These are phyloP conservation scores for Linum usitatissimum DNA, from an alignment of 345 rosid species.

Conservation along the genomic window DNA sequence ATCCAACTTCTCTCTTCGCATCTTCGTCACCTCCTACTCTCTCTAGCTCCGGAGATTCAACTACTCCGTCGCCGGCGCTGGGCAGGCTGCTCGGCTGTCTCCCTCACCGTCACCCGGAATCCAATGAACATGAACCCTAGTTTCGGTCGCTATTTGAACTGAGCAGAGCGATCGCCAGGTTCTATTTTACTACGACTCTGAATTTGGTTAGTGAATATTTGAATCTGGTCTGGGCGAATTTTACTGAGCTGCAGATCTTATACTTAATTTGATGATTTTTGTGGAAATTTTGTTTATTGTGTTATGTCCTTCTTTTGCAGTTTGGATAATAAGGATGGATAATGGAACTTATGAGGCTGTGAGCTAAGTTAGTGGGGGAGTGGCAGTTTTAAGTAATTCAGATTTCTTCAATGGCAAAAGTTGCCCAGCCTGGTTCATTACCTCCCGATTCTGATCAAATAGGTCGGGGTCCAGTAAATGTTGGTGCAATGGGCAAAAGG, in stretches of 20 bases:
- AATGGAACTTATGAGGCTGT: constrained; percentile 4
- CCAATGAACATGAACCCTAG: neutral
- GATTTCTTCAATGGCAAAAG: constrained; percentile 43
- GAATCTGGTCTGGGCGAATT: no score
- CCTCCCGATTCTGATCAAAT: constrained; percentile 35
- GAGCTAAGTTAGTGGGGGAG: constrained; percentile 11
- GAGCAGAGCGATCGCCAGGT: no score
- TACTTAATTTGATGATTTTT: no score
- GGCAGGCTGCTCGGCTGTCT: neutral
- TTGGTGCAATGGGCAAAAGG: constrained; percentile 38
- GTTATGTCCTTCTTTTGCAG: no score
- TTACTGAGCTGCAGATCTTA: no score
- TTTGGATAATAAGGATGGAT: no score
- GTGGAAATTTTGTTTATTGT: no score
- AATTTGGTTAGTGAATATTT: no score
- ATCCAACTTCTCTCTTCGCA: neutral
- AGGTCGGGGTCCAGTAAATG: constrained; percentile 31
- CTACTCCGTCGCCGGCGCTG: neutral
- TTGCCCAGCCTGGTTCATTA: constrained; percentile 37
- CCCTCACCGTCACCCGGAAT: neutral
- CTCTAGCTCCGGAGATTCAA: no score
- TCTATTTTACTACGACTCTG: no score
- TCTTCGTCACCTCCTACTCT: neutral
- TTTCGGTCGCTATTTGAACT: neutral
- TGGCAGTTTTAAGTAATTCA: neutral